These are phyloP conservation scores for Suillus hirtellus DNA, from an alignment of 768 basidiomycete species.

Conservation along the genomic window DNA sequence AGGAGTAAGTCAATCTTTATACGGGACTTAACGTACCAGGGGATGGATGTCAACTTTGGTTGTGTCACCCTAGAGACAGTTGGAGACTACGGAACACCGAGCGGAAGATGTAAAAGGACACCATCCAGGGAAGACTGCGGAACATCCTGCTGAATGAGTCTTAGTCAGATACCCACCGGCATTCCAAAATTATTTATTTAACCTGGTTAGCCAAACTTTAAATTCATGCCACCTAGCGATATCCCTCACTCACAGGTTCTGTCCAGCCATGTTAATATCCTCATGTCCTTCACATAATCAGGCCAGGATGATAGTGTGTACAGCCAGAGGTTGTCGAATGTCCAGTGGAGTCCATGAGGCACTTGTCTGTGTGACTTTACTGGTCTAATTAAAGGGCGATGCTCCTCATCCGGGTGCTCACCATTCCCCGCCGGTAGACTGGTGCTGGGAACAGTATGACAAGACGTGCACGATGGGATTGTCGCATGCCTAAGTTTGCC, in stretches of 20 bases:
- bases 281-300: conserved; percentile 42
- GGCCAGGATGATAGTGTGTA: conserved; percentile 49
- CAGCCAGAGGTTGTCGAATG: conserved; percentile 56
- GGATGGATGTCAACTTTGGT: background rate
- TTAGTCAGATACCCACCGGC: background rate
- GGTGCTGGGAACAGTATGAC: background rate
- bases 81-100: background rate
- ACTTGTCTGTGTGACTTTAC: conserved; percentile 34
- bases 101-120: background rate
- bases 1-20: background rate
- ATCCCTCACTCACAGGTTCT: background rate
- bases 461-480: background rate
- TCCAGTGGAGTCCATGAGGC: conserved; percentile 40
- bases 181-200: background rate
- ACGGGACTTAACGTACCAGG: background rate
- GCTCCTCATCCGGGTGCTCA: background rate
- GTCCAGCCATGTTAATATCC: conserved; percentile 57
- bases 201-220: background rate
- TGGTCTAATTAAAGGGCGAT: background rate
- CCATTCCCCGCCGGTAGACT: background rate
- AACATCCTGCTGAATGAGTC: background rate
- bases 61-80: too few relatives aligned
- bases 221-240: background rate
- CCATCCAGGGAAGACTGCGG: background rate
- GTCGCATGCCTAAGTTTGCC: background rate